Base-by-base conservation (phyloP, 768 basidiomycete species). In the Porpolomopsis calyptriformis region DNA sequence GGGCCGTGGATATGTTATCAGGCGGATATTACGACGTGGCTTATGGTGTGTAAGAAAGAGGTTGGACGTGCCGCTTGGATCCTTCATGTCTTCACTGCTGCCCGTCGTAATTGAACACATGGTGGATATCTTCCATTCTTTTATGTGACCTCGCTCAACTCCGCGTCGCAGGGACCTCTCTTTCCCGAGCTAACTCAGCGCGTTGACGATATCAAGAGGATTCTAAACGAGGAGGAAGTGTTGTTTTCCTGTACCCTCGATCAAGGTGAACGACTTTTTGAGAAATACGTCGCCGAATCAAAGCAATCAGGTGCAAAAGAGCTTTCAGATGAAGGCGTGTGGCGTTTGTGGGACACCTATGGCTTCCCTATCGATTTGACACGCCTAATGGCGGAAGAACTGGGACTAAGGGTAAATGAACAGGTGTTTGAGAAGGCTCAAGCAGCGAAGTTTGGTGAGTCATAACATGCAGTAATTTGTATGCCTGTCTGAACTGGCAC, bases 291-390 rank as follows among this genome's bases (percentile, higher is more conserved):
- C 19, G 58, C 68, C 26, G 71, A 75, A 23, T 80, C 93, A 7
- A 71, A 71, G 53, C 73, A 80, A 43, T 66, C 72, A 40, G 81
- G 80, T 4, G 57, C 65, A 4, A 81, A 69, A 34, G 76, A 80
- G 53, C 78, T 99, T 25, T 79, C 69, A 49, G 96, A 96, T 19
- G 85, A 82, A 54, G 94, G 98, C 57, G 89, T 97, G 27, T 99
- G 96, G 96, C 76, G 88, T 24, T 64, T 99, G 43, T 98, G 97
- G 60, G 96, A 98, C 60, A 98, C 94, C 1, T 99, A 86, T 59
- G 96, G 96, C 41, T 99, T 99, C 70, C 96, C 96, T 0, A 91
- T 89, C 35, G 96, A 98, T 60, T 68, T 99, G 40, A 99, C 94
- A 1, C 81, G 85, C 40, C 71, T 99, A 47, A 98, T 98, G 96